phyloP scores from a whole-genome alignment of 2,329 filamentous ascomycete species.

The Ceratocystis huliohia region DNA sequence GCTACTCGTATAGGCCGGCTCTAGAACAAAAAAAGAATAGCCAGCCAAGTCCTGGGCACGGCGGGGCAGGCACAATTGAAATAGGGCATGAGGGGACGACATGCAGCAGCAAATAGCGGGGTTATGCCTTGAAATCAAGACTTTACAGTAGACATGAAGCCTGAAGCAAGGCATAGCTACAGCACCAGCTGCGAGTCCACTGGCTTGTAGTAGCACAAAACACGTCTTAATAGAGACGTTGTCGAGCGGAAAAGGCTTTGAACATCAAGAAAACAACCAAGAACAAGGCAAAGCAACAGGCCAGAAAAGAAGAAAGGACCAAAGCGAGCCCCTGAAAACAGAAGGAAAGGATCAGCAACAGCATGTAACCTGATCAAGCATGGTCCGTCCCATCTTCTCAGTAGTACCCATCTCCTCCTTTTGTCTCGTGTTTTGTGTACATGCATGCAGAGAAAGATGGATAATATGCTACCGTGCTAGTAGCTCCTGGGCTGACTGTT shows the following conservation, averaged over 20 bases:
- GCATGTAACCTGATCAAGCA: neutral
- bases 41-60: neutral
- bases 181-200: neutral
- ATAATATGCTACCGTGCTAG: no score
- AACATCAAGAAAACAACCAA: neutral
- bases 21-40: slow-evolving; percentile 1
- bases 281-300: neutral
- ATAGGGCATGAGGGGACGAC: no score
- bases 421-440: neutral
- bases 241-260: neutral
- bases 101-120: no score
- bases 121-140: no score
- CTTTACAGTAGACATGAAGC: neutral
- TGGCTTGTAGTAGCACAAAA: neutral
- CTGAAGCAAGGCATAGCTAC: neutral
- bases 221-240: neutral
- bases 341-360: neutral
- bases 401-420: neutral
- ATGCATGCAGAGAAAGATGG: neutral
- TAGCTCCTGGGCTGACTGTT: no score
- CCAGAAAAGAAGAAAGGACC: neutral
- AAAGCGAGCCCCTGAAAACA: slow-evolving; percentile 1
- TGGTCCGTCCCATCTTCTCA: neutral
- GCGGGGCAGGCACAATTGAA: neutral
- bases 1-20: neutral